Evolutionary conservation across 345 rosid species (phyloP).

Genomic region (Brassica carinata): DNA sequence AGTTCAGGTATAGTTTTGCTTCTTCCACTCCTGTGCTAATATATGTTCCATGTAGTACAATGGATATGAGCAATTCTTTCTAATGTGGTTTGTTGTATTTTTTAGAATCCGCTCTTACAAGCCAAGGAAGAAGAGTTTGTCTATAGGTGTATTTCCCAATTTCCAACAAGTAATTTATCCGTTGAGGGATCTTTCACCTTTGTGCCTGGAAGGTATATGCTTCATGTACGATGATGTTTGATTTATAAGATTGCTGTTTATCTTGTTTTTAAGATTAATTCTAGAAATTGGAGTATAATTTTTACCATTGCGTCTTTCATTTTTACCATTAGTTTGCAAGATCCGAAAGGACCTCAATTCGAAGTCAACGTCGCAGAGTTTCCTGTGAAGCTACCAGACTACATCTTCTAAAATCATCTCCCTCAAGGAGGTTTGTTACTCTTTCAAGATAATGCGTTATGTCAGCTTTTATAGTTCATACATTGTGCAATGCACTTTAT

Average conservation of each 20-base stretch:
- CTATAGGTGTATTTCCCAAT: constrained; percentile 59
- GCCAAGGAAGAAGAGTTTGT: constrained; percentile 71
- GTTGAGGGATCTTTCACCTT: constrained; percentile 81
- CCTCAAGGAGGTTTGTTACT: constrained; percentile 21
- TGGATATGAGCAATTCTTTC: background rate
- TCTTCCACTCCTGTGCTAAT: background rate
- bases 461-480: background rate
- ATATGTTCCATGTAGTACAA: background rate
- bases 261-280: background rate
- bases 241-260: background rate
- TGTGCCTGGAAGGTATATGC: constrained; percentile 79
- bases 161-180: constrained; percentile 51
- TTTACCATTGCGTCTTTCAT: background rate
- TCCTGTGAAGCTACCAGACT: constrained; percentile 64
- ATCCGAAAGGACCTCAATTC: constrained; percentile 60
- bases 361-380: constrained; percentile 64
- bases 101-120: constrained; percentile 66
- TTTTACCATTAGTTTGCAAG: constrained; percentile 49
- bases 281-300: background rate
- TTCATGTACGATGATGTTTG: background rate
- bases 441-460: background rate
- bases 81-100: constrained; percentile 1
- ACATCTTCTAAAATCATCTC: constrained; percentile 51
- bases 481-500: background rate
- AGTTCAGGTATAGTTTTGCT: constrained; percentile 50